Percentiles rank a stretch among this genome's conserved stretches.
Conservation (phyloP, 2,329 filamentous ascomycete genomes). For the Acrodontium crateriforme region DNA sequence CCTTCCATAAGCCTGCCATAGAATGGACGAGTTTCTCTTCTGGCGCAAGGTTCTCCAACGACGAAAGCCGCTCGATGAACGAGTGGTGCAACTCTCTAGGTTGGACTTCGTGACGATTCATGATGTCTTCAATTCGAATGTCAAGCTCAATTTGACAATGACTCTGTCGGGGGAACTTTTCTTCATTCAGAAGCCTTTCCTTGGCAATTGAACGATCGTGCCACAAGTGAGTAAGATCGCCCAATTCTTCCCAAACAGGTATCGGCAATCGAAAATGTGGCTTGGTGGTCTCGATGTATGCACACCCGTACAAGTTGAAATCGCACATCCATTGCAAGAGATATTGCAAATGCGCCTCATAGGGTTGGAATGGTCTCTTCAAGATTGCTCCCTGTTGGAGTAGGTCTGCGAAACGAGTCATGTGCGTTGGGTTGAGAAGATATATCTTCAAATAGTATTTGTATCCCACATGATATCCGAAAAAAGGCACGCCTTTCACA, state of each 20-base stretch:
- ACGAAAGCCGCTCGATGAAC: slow-evolving; percentile 57
- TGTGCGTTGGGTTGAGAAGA: slow-evolving; percentile 72
- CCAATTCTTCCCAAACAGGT: slow-evolving; percentile 53
- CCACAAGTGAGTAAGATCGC: slow-evolving; percentile 55
- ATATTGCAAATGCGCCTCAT: slow-evolving; percentile 87
- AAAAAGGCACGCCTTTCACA: slow-evolving; percentile 89
- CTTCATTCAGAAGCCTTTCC: slow-evolving; percentile 46
- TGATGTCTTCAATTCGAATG: slow-evolving; percentile 73
- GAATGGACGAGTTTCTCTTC: slow-evolving; percentile 81
- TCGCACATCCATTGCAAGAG: slow-evolving; percentile 96
- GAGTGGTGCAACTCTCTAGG: slow-evolving; percentile 74
- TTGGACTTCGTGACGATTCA: slow-evolving; percentile 64
- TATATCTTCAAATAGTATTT: slow-evolving; percentile 89
- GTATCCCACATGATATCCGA: slow-evolving; percentile 89
- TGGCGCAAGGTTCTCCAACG: slow-evolving; percentile 38
- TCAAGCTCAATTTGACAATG: slow-evolving; percentile 86
- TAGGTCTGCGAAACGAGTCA: slow-evolving; percentile 76
- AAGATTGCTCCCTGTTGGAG: slow-evolving; percentile 79
- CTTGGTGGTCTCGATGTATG: slow-evolving; percentile 61
- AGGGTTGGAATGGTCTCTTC: slow-evolving; percentile 73
- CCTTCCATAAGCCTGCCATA: slow-evolving; percentile 85
- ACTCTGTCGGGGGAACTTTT: slow-evolving; percentile 59
- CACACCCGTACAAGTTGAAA: slow-evolving; percentile 92
- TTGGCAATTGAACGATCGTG: slow-evolving; percentile 57
- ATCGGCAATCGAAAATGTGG: slow-evolving; percentile 63